Base-by-base conservation (phyloP, 192 early-diverging fungal species). In the Phycomyces nitens region DNA sequence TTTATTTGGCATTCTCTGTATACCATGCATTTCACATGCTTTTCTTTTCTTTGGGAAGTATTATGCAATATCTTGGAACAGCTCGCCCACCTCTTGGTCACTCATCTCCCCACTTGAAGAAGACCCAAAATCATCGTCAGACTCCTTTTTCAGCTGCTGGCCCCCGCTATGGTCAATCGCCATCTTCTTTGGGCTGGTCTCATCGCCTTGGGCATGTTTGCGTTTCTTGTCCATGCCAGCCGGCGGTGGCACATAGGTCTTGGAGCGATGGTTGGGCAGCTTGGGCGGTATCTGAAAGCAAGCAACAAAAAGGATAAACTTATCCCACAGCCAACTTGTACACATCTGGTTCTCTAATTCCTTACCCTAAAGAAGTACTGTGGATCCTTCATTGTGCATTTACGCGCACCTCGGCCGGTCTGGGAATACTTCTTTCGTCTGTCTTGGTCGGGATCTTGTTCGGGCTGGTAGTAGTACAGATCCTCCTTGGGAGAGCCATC, bases 341-440 rank as follows among this genome's bases (percentile, higher is more conserved):
- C 29, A 34, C 7, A 5, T 34, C 29, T 34, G 29, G 2, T 34
- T 34, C 2, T 34, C 7, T 34, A 34, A 5, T 34, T 34, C 29
- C 26, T 66, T 66, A 66, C 64, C 49, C 56, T 80, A 62, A 76
- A 80, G 62, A 77, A 80, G 42, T 80, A 80, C 72, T 66, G 65
- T 18, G 63, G 62, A 60, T 77, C 79, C 55, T 72, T 76, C 60
- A 80, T 55, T 14, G 75, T 77, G 57, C 79, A 80, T 39, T 80
- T 80, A 44, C 79, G 65, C 12, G 79, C 79, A 50, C 79, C 70
- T 51, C 72, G 73, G 49, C 70, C 70, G n/a, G 47, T 41, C 23
- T 66, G 42, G 15, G 64, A 58, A 52, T 71, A 68, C 20, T 65
- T 64, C n/a, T 60, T 64, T 18, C 72, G 68, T 60, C 79, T 65